phyloP scores from a whole-genome alignment of 164 flowering plant genomes.

The Macadamia integrifolia region DNA sequence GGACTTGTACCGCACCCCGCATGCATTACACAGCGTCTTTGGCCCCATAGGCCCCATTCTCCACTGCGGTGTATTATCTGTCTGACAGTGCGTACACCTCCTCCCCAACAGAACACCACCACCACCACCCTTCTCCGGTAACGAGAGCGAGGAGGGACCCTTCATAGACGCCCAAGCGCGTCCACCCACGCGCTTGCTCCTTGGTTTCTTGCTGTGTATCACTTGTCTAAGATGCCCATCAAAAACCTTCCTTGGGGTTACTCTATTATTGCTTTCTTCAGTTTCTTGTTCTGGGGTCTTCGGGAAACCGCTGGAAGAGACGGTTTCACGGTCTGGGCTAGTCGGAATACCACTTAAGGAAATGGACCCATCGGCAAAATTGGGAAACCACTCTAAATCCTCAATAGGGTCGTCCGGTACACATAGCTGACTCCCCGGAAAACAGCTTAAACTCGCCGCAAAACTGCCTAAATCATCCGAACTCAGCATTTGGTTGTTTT shows the following conservation, averaged over 20 bases:
- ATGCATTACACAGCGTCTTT: conserved; percentile 23
- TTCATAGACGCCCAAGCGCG: background rate
- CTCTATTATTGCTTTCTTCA: background rate
- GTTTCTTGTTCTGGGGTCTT: background rate
- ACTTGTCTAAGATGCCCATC: background rate
- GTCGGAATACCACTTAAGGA: background rate
- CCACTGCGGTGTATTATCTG: conserved; percentile 22
- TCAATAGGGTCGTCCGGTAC: background rate
- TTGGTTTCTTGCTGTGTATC: background rate
- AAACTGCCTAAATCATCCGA: background rate
- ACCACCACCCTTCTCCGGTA: background rate
- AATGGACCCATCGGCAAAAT: background rate
- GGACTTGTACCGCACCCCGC: conserved; percentile 18
- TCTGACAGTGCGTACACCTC: conserved; percentile 14
- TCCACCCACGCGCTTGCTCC: background rate
- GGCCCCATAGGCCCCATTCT: conserved; percentile 20
- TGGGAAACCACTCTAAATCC: background rate
- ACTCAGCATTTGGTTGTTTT: background rate
- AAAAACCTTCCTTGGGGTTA: background rate
- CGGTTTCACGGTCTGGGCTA: background rate
- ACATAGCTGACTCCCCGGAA: background rate
- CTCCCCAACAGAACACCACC: background rate
- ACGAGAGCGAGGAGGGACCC: background rate
- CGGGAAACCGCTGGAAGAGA: background rate
- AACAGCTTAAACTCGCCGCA: background rate